Conservation (phyloP, 1,284 basidiomycete genomes). For the Cerrena zonata region DNA sequence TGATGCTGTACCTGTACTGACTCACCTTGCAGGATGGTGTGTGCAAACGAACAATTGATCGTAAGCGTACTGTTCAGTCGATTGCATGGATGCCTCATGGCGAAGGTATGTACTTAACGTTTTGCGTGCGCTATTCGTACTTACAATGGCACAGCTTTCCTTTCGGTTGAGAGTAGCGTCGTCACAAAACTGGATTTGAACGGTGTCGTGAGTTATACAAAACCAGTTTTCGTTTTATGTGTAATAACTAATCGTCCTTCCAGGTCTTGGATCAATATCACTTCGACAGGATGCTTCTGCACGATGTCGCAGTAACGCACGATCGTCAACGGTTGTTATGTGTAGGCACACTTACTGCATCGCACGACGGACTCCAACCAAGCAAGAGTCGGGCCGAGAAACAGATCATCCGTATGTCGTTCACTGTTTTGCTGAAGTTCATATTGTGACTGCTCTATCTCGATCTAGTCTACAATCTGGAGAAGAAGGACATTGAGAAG, state of each 20-base stretch:
- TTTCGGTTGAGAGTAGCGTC: conserved; percentile 50
- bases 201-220: conserved; percentile 33
- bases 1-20: background rate
- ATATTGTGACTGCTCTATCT: too few species aligned
- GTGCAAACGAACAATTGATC: conserved; percentile 65
- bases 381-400: conserved; percentile 73
- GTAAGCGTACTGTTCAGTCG: conserved; percentile 55
- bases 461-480: conserved; percentile 71
- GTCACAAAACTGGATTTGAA: conserved; percentile 49
- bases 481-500: conserved; percentile 61
- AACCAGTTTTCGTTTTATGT: background rate
- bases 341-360: conserved; percentile 62
- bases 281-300: conserved; percentile 61
- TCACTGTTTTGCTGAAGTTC: too few species aligned
- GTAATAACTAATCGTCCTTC: background rate
- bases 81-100: conserved; percentile 69
- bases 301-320: conserved; percentile 69
- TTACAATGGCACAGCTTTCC: conserved; percentile 35
- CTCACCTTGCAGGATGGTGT: conserved; percentile 52
- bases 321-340: conserved; percentile 62
- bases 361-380: conserved; percentile 60
- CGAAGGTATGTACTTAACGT: conserved; percentile 38
- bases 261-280: conserved; percentile 55
- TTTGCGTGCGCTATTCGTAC: background rate
- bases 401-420: conserved; percentile 59